Conservation (phyloP, 2,329 filamentous ascomycete genomes). For the Aureobasidium mangrovei region DNA sequence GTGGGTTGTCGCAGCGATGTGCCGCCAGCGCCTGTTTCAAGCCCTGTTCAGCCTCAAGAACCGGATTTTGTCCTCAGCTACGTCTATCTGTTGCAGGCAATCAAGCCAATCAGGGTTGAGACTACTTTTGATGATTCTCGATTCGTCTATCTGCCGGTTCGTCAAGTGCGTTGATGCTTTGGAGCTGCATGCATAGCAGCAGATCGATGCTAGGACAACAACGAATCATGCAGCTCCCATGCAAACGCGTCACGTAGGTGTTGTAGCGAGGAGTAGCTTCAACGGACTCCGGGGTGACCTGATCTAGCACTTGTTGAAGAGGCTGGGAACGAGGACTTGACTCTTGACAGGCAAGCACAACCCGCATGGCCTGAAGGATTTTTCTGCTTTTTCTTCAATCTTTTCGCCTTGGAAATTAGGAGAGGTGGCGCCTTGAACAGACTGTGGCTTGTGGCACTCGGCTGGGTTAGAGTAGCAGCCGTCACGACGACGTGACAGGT, state of each 20-base stretch:
- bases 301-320: neutral
- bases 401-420: neutral
- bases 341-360: neutral
- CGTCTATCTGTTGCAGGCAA: slow-evolving; percentile 1
- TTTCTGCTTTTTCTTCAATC: neutral
- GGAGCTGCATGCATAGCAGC: neutral
- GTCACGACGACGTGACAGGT: neutral
- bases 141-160: neutral
- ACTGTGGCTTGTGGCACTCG: slow-evolving; percentile 3
- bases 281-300: slow-evolving; percentile 6
- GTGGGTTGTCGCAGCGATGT: slow-evolving; percentile 11
- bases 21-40: slow-evolving; percentile 9
- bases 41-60: slow-evolving; percentile 12
- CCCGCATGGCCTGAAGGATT: neutral
- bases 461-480: neutral
- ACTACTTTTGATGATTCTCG: neutral
- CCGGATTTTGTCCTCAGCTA: slow-evolving; percentile 10
- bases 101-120: neutral
- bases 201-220: neutral
- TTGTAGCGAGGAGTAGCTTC: neutral
- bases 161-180: neutral
- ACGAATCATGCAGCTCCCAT: neutral
- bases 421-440: neutral
- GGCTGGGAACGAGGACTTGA: slow-evolving; percentile 1
- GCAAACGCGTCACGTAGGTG: neutral